These are phyloP conservation scores for Citrus reticulata DNA, from an alignment of 345 rosid genomes.

Conservation along the genomic window DNA sequence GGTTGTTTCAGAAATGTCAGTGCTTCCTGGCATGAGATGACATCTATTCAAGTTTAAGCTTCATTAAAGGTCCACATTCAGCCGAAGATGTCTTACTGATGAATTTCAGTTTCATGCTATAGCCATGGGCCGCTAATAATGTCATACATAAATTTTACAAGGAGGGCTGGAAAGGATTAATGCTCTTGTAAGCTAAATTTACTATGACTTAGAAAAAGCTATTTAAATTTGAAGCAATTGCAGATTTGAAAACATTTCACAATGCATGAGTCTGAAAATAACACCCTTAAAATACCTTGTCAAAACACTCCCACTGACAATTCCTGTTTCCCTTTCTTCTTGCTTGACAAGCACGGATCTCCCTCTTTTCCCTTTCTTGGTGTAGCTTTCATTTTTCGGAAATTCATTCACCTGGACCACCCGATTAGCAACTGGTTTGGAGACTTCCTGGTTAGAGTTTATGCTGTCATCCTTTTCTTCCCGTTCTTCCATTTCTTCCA, in stretches of 20 bases:
- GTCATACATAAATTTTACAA: background rate
- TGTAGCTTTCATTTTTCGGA: conserved; percentile 19
- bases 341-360: conserved; percentile 82
- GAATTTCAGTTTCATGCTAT: background rate
- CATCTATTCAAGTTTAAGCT: background rate
- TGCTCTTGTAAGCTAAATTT: background rate
- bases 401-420: conserved; percentile 17
- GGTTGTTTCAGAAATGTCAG: background rate
- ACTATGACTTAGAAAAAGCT: background rate
- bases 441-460: conserved; percentile 23
- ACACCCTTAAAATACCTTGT: conserved; percentile 43
- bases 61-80: background rate
- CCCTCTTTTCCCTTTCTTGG: conserved; percentile 47
- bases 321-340: conserved; percentile 97
- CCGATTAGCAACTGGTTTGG: conserved; percentile 38
- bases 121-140: background rate
- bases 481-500: conserved; percentile 53
- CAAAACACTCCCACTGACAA: conserved; percentile 79
- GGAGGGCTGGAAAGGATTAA: background rate
- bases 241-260: background rate
- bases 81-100: background rate
- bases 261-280: background rate
- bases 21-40: background rate
- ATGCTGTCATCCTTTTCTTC: conserved; percentile 25
- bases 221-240: background rate